A percentile compares a stretch with the other conserved stretches of the same genome.
These are phyloP conservation scores for Hymenochaete sp. DNA, from an alignment of 1,284 basidiomycete genomes.

Conservation along the genomic window DNA sequence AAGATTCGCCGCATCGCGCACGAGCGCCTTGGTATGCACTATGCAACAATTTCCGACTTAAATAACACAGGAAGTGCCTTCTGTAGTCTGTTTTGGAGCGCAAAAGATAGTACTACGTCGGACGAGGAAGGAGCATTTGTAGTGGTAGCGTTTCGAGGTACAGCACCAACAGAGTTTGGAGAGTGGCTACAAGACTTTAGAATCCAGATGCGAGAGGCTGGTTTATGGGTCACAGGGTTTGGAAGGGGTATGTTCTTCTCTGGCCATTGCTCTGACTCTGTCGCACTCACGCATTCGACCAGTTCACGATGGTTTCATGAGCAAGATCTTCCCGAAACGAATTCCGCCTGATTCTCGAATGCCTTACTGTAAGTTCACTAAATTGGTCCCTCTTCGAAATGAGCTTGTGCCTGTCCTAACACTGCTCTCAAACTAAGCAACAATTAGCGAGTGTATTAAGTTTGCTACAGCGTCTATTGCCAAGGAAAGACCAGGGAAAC, in stretches of 20 bases:
- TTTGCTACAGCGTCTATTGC: conserved; percentile 15
- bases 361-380: conserved; percentile 19
- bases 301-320: conserved; percentile 25
- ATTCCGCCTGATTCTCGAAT: conserved; percentile 17
- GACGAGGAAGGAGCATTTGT: conserved; percentile 21
- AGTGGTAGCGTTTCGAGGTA: conserved; percentile 25
- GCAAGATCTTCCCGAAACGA: conserved; percentile 22
- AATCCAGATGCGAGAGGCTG: conserved; percentile 20
- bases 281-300: background rate
- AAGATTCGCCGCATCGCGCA: conserved; percentile 17
- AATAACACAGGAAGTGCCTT: conserved; percentile 21
- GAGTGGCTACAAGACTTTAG: conserved; percentile 30
- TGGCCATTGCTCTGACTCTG: background rate
- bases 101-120: too few species aligned
- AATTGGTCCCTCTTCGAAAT: background rate
- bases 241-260: conserved; percentile 18
- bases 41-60: conserved; percentile 23
- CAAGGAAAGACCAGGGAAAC: conserved; percentile 17
- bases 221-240: conserved; percentile 23
- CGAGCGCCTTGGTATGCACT: conserved; percentile 18
- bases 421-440: conserved; percentile 10
- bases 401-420: background rate
- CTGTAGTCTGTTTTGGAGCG: conserved; percentile 22
- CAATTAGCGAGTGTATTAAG: conserved; percentile 22
- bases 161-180: conserved; percentile 28